These are phyloP conservation scores for Coemansia sp. DNA, from an alignment of 192 early-diverging fungal genomes.

Conservation along the genomic window DNA sequence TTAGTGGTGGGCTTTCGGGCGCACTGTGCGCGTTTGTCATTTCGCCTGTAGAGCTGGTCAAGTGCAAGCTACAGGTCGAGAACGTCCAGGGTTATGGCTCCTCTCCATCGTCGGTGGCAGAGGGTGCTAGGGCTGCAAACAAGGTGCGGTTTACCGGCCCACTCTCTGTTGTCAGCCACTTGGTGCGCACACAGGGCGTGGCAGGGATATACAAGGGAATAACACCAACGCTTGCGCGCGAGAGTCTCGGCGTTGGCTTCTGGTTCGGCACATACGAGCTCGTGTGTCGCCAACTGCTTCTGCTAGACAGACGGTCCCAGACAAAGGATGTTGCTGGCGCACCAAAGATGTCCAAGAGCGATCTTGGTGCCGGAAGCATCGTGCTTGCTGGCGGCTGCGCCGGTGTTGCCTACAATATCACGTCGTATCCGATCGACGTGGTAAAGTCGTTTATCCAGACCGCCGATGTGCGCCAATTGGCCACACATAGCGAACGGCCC, in stretches of 20 bases:
- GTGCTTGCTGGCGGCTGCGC: conserved; percentile 88
- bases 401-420: conserved; percentile 85
- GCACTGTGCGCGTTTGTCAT: conserved; percentile 83
- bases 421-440: conserved; percentile 90
- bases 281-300: conserved; percentile 60
- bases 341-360: conserved; percentile 59
- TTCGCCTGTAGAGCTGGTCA: conserved; percentile 94
- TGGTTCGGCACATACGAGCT: conserved; percentile 98
- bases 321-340: background rate
- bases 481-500: background rate
- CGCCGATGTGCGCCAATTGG: conserved; percentile 56
- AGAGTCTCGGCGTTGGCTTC: conserved; percentile 86
- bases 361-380: conserved; percentile 70
- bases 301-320: background rate
- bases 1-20: conserved; percentile 85
- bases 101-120: background rate
- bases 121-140: background rate
- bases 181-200: conserved; percentile 60
- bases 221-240: conserved; percentile 75
- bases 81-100: conserved; percentile 51
- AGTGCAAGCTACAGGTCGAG: conserved; percentile 95
- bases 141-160: conserved; percentile 58
- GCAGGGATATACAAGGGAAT: conserved; percentile 49
- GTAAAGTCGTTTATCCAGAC: conserved; percentile 96
- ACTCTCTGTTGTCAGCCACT: conserved; percentile 55